phyloP scores from a whole-genome alignment of 1,284 basidiomycete genomes.

The Trichosporon sp. region DNA sequence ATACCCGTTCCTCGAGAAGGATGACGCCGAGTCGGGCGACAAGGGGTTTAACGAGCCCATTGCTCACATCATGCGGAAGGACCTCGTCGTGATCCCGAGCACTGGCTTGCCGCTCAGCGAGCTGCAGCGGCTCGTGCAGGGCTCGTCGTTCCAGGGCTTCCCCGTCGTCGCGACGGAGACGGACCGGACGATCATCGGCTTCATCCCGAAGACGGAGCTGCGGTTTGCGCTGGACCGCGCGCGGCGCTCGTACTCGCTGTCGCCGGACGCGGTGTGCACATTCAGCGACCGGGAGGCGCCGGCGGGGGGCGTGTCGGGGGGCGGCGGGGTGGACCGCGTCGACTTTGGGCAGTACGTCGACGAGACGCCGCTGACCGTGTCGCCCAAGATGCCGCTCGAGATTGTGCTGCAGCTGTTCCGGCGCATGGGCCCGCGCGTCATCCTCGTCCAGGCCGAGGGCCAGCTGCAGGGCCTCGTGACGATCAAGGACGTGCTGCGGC shows the following conservation, averaged over 20 bases:
- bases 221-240: constrained; percentile 79
- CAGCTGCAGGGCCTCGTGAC: constrained; percentile 80
- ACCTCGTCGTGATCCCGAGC: constrained; percentile 67
- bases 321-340: constrained; percentile 48
- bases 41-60: constrained; percentile 85
- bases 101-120: constrained; percentile 70
- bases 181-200: constrained; percentile 68
- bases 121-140: constrained; percentile 65
- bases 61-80: constrained; percentile 82
- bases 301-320: constrained; percentile 18
- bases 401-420: constrained; percentile 96
- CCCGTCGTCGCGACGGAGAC: constrained; percentile 64
- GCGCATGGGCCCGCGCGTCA: constrained; percentile 90
- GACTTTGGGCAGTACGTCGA: constrained; percentile 89
- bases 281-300: constrained; percentile 54
- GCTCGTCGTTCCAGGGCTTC: constrained; percentile 80
- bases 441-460: constrained; percentile 84
- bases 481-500: constrained; percentile 89
- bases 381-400: constrained; percentile 87
- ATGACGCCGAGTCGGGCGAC: constrained; percentile 86
- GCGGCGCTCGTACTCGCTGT: constrained; percentile 59
- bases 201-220: constrained; percentile 81
- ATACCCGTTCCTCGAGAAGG: constrained; percentile 82
- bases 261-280: constrained; percentile 64
- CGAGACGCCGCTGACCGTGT: constrained; percentile 88